phyloP scores from a whole-genome alignment of 202 grass and related monocot genomes.

The Hordeum pubiflorum region DNA sequence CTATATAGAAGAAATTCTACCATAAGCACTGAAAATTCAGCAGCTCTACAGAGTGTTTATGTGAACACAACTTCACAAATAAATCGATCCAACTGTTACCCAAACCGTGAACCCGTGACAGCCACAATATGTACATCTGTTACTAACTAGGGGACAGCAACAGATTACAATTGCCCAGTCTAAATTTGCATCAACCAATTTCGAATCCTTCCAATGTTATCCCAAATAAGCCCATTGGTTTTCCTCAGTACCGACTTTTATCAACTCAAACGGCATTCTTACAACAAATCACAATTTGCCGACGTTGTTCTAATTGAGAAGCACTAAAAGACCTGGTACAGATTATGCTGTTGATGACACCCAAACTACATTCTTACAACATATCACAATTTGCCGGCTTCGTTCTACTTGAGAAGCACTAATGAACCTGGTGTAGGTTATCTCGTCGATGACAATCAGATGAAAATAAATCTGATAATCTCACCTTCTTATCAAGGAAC shows the following conservation, averaged over 20 bases:
- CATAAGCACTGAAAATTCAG: not conserved
- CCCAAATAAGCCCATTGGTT: not conserved
- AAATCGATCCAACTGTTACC: not conserved
- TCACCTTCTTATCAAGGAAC: conserved; percentile 93
- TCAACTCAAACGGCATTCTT: not conserved
- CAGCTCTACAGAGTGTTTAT: not conserved
- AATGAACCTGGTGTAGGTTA: not conserved
- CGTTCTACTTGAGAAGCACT: not conserved
- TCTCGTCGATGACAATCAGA: not conserved
- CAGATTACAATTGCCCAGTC: not conserved
- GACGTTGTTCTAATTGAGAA: not conserved
- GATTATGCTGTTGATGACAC: not conserved
- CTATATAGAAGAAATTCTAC: not conserved
- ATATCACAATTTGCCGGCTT: not conserved
- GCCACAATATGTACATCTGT: not conserved
- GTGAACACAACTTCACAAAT: not conserved
- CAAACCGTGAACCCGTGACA: not conserved
- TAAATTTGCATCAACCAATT: not conserved
- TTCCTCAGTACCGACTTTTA: not conserved
- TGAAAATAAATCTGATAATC: not conserved
- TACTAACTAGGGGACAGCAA: not conserved
- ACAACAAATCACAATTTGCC: not conserved
- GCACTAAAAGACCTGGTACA: not conserved
- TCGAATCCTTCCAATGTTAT: not conserved
- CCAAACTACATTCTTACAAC: not conserved